Percentiles rank a stretch among this genome's conserved stretches.
Evolutionary conservation across 495 filamentous ascomycete species (phyloP).

Genomic region (Aspergillus baeticus): DNA sequence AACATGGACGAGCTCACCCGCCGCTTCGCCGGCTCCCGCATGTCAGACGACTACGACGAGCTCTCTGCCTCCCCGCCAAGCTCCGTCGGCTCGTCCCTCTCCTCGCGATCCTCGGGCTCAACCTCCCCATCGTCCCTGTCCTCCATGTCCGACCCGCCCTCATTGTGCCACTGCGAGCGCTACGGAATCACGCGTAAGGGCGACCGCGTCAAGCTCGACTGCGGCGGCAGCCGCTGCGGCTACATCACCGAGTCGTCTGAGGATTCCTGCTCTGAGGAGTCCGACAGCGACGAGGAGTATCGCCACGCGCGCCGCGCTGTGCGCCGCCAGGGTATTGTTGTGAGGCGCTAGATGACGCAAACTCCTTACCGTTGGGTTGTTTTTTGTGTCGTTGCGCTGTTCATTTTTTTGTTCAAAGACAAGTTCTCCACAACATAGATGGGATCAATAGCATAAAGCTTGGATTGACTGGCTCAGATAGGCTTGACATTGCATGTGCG

Average conservation of each 20-base stretch:
- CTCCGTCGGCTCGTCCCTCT: conserved; percentile 71
- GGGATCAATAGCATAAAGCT: neutral
- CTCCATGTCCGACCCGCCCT: conserved; percentile 69
- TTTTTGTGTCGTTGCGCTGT: neutral
- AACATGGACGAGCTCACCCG: conserved; percentile 70
- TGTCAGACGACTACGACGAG: conserved; percentile 67
- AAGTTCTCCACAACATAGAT: neutral
- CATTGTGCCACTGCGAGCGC: conserved; percentile 81
- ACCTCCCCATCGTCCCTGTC: conserved; percentile 69
- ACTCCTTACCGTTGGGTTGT: no score
- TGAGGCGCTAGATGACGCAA: conserved; percentile 50
- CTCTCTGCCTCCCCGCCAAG: conserved; percentile 66
- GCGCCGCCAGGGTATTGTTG: conserved; percentile 76
- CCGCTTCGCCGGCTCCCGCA: conserved; percentile 68
- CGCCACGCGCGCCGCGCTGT: conserved; percentile 44
- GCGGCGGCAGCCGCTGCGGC: conserved; percentile 80
- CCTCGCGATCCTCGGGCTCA: conserved; percentile 71
- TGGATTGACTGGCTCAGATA: conserved; percentile 9
- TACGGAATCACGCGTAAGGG: conserved; percentile 94
- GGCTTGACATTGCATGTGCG: conserved; percentile 10
- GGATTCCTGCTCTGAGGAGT: conserved; percentile 46
- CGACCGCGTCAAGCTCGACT: conserved; percentile 91
- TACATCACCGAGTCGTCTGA: conserved; percentile 63
- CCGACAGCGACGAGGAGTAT: conserved; percentile 63
- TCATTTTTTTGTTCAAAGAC: neutral